Percentiles rank a stretch among this genome's conserved stretches.
Evolutionary conservation across 2,329 filamentous ascomycete genomes (phyloP).

Genomic region (Hypoxylon rubiginosum): DNA sequence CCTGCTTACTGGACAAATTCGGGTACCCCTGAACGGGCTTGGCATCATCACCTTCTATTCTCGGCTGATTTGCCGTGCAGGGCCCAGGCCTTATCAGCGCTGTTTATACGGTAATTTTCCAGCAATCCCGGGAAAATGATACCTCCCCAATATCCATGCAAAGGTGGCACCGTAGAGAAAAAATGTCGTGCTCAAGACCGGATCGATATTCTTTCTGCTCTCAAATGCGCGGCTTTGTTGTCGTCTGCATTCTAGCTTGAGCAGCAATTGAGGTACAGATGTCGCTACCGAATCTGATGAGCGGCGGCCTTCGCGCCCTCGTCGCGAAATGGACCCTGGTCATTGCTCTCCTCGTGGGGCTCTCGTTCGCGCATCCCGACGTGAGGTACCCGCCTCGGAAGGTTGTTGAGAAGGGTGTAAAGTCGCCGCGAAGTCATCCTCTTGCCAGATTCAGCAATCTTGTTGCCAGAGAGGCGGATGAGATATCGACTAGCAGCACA

Average conservation of each 20-base stretch:
- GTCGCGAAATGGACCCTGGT: constrained; percentile 27
- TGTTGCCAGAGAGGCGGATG: constrained; percentile 21
- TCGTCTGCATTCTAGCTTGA: constrained; percentile 25
- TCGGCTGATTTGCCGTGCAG: constrained; percentile 41
- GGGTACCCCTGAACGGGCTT: constrained; percentile 28
- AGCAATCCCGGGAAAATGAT: constrained; percentile 32
- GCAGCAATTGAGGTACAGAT: constrained; percentile 34
- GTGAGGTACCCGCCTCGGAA: constrained; percentile 25
- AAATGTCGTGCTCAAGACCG: constrained; percentile 33
- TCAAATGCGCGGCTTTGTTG: constrained; percentile 21
- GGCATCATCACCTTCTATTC: constrained; percentile 45
- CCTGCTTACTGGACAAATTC: constrained; percentile 20
- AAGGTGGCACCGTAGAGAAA: constrained; percentile 26
- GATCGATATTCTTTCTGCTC: constrained; percentile 20
- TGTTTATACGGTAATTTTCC: constrained; percentile 35
- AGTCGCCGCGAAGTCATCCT: constrained; percentile 41
- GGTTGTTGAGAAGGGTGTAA: constrained; percentile 12
- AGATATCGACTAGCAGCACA: constrained; percentile 22
- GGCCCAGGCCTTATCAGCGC: constrained; percentile 34
- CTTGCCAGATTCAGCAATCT: constrained; percentile 43
- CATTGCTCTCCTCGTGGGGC: constrained; percentile 30
- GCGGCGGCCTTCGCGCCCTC: constrained; percentile 14
- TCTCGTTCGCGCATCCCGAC: constrained; percentile 40
- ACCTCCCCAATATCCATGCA: constrained; percentile 22
- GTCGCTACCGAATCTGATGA: constrained; percentile 12